Conservation (phyloP, 768 basidiomycete species). For the Suillus subluteus region DNA sequence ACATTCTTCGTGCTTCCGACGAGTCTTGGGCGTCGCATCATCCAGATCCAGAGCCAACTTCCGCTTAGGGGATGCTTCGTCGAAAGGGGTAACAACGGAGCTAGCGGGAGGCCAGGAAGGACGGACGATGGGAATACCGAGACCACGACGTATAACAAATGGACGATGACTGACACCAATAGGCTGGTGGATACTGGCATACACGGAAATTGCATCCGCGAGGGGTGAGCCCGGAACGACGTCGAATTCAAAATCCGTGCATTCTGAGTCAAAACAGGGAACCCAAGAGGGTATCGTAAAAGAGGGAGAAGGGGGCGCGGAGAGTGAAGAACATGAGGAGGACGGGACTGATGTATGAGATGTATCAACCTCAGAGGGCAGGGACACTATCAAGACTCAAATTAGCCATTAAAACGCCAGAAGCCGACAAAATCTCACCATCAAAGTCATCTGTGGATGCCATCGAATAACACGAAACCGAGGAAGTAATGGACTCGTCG, state of each 20-base stretch:
- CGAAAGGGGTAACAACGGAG: not conserved
- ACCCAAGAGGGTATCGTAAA: not conserved
- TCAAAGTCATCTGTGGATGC: constrained; percentile 3
- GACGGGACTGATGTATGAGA: constrained; percentile 3
- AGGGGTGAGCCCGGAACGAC: not conserved
- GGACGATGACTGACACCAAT: not conserved
- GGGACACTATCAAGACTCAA: not conserved
- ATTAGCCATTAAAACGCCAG: not conserved
- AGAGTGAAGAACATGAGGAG: not conserved
- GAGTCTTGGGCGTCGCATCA: not conserved
- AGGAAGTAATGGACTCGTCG: not conserved
- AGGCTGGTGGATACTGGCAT: not conserved
- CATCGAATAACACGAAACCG: not conserved
- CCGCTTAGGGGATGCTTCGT: not conserved
- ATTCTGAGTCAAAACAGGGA: not conserved
- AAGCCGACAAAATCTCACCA: not conserved
- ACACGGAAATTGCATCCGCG: not conserved
- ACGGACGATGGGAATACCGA: not conserved
- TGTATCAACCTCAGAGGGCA: not conserved
- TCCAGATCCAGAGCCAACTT: not conserved
- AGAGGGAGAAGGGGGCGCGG: not conserved
- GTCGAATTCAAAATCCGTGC: not conserved
- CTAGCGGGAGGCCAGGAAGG: not conserved
- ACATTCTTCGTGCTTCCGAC: not conserved
- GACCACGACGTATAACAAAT: not conserved